phyloP scores from a whole-genome alignment of 1,139 yeast genomes.

The Diutina pseudorugosa region DNA sequence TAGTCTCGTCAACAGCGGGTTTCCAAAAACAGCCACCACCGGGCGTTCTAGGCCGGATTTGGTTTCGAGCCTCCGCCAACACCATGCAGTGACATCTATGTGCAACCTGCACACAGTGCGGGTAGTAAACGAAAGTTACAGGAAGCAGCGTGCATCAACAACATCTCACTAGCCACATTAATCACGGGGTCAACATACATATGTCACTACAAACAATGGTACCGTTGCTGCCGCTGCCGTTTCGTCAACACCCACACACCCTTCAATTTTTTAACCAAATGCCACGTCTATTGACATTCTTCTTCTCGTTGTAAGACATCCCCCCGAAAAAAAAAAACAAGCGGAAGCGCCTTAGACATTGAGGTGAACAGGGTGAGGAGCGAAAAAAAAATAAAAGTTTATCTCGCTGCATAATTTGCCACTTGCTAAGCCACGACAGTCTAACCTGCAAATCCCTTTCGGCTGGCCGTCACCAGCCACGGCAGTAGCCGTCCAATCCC shows the following conservation, averaged over 20 bases:
- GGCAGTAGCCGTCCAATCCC: neutral
- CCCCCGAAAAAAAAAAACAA: too few species aligned
- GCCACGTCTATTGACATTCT: too few species aligned
- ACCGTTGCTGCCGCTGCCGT: too few species aligned
- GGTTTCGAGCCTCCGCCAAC: neutral
- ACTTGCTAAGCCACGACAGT: neutral
- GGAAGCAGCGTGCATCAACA: neutral
- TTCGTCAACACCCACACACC: too few species aligned
- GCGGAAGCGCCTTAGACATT: neutral
- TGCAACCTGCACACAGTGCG: neutral
- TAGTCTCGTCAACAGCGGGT: neutral
- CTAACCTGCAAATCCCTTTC: neutral
- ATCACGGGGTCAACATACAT: too few species aligned
- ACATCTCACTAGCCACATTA: neutral
- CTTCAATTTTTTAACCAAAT: too few species aligned
- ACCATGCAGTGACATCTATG: neutral
- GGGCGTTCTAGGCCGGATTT: neutral
- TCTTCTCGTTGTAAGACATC: too few species aligned
- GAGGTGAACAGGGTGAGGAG: neutral
- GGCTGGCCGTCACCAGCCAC: neutral
- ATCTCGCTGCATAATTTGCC: neutral
- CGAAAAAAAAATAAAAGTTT: neutral
- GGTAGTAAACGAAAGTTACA: neutral
- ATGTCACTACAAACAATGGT: too few species aligned
- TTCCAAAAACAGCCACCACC: neutral